phyloP scores from a whole-genome alignment of 352 stramenopile genomes.

The Globisporangium cylindrosporum region DNA sequence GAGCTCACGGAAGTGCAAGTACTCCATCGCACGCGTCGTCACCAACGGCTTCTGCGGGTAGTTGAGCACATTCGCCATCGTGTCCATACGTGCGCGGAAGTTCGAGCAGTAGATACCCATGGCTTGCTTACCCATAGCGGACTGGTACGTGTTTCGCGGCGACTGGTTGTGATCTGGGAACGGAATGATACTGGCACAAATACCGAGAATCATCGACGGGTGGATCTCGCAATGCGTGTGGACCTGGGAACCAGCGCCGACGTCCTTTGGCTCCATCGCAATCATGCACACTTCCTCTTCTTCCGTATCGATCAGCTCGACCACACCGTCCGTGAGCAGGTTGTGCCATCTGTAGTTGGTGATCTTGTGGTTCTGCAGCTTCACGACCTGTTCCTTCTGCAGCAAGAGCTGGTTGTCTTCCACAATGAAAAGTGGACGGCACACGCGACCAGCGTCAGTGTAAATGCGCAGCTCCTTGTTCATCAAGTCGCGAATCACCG shows the following conservation, averaged over 20 bases:
- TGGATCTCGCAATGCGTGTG: constrained; percentile 99
- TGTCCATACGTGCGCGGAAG: constrained; percentile 99
- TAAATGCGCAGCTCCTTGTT: constrained; percentile 99
- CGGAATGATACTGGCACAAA: constrained; percentile 99
- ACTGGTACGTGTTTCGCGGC: constrained; percentile 99
- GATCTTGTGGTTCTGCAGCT: constrained; percentile 91
- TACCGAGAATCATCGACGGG: constrained; percentile 99
- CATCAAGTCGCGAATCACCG: constrained; percentile 97
- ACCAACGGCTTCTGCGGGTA: constrained; percentile 99
- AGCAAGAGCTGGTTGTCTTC: constrained; percentile 95
- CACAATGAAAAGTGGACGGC: constrained; percentile 98
- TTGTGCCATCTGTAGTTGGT: constrained; percentile 89
- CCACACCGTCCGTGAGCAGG: constrained; percentile 91
- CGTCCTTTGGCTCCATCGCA: constrained; percentile 97
- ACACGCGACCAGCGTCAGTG: constrained; percentile 98
- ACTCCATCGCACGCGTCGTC: constrained; percentile 99
- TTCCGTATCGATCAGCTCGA: constrained; percentile 99
- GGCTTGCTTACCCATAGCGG: constrained; percentile 99
- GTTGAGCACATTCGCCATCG: constrained; percentile 99
- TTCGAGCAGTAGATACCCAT: constrained; percentile 99
- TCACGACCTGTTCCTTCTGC: constrained; percentile 97
- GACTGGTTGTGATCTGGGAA: constrained; percentile 99
- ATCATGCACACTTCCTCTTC: constrained; percentile 99
- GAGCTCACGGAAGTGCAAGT: constrained; percentile 98
- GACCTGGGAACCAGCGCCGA: constrained; percentile 88